These are phyloP conservation scores for Colletotrichum brevisporum DNA, from an alignment of 2,329 filamentous ascomycete species.

Conservation along the genomic window DNA sequence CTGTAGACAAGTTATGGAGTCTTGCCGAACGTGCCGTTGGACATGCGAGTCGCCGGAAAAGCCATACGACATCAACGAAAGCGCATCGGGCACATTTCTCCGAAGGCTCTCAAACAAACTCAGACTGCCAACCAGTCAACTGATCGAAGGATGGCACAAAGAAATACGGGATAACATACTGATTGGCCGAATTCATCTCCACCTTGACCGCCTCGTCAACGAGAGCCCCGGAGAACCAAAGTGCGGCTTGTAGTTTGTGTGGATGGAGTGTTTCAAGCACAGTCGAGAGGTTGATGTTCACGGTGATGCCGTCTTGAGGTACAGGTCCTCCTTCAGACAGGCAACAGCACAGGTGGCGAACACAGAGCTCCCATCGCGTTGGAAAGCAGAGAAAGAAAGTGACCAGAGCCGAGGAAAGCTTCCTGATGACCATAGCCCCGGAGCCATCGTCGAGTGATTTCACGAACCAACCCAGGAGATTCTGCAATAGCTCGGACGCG, in stretches of 20 bases:
- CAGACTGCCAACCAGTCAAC: constrained; percentile 46
- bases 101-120: constrained; percentile 57
- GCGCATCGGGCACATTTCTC: constrained; percentile 57
- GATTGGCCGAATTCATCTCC: constrained; percentile 72
- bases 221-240: constrained; percentile 76
- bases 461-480: constrained; percentile 75
- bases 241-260: constrained; percentile 66
- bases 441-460: constrained; percentile 65
- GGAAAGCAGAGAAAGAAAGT: constrained; percentile 83
- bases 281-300: constrained; percentile 57
- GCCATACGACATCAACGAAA: constrained; percentile 56
- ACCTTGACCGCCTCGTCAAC: constrained; percentile 79
- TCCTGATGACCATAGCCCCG: constrained; percentile 75
- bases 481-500: constrained; percentile 70
- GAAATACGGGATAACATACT: constrained; percentile 54
- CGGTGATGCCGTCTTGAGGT: constrained; percentile 43
- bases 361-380: constrained; percentile 74
- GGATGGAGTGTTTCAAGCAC: constrained; percentile 63
- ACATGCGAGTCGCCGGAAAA: constrained; percentile 45
- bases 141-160: neutral
- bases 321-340: constrained; percentile 47
- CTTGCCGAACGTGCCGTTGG: constrained; percentile 59
- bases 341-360: constrained; percentile 71
- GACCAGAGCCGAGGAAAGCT: constrained; percentile 82
- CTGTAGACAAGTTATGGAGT: constrained; percentile 74